Percentiles rank a stretch among this genome's conserved stretches.
Conservation (phyloP, 441 rosid species). For the Croton setiger region DNA sequence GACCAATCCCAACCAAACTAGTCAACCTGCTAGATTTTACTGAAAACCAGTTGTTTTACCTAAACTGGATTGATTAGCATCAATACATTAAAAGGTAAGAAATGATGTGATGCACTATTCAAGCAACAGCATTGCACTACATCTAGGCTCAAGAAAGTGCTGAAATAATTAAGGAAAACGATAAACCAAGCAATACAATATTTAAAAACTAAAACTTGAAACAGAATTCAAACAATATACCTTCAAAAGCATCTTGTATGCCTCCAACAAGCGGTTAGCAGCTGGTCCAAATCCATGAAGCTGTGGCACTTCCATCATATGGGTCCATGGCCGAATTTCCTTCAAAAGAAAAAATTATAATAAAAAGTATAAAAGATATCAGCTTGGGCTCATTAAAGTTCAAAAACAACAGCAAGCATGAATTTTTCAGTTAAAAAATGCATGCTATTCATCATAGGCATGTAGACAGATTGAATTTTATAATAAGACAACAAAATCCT, state of each 20-base stretch:
- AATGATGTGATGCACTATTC: neutral
- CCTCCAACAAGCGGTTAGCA: slow-evolving; percentile 93
- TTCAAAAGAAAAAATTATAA: slow-evolving; percentile 21
- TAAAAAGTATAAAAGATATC: slow-evolving; percentile 10
- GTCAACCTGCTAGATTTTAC: neutral
- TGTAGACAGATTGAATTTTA: neutral
- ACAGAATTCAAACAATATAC: slow-evolving; percentile 29
- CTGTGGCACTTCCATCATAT: slow-evolving; percentile 99
- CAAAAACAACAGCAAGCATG: neutral
- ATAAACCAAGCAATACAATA: neutral
- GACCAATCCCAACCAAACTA: neutral
- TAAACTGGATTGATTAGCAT: neutral
- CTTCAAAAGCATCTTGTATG: slow-evolving; percentile 97
- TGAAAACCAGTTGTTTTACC: neutral
- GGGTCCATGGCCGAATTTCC: slow-evolving; percentile 99
- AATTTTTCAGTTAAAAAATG: neutral
- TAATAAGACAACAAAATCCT: neutral
- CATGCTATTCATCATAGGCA: neutral
- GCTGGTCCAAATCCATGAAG: slow-evolving; percentile 99
- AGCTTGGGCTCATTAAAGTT: slow-evolving; percentile 2
- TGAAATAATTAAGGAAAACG: neutral
- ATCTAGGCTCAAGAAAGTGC: neutral
- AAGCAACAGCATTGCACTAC: neutral
- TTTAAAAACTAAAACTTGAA: neutral
- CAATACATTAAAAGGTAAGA: neutral